Percentiles rank a stretch among this genome's conserved stretches.
Evolutionary conservation across 2,329 filamentous ascomycete species (phyloP).

Genomic region (Aspergillus sojae): DNA sequence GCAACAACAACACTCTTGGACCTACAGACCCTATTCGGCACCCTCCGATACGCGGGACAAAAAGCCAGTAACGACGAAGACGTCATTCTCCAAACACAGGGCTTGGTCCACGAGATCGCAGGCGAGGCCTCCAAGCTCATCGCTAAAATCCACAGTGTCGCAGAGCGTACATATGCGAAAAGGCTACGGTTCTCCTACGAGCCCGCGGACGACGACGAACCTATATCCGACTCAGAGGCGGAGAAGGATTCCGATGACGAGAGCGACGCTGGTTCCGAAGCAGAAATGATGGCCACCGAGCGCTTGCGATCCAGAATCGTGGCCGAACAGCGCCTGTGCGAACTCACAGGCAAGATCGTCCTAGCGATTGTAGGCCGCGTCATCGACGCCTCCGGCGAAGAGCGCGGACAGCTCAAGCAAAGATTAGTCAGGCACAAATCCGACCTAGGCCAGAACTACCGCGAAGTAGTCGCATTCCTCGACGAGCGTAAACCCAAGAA

Average conservation of each 20-base stretch:
- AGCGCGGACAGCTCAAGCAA: constrained; percentile 66
- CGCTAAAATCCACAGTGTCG: constrained; percentile 73
- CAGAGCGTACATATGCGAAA: constrained; percentile 78
- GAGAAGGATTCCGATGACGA: constrained; percentile 58
- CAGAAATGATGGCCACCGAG: constrained; percentile 48
- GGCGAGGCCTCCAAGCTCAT: constrained; percentile 66
- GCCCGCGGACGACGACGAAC: constrained; percentile 69
- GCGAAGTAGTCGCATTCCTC: constrained; percentile 78
- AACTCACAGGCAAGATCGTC: constrained; percentile 81
- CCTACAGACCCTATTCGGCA: constrained; percentile 76
- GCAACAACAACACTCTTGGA: constrained; percentile 80
- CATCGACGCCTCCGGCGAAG: constrained; percentile 65
- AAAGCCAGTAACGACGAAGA: constrained; percentile 45
- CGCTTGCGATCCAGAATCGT: constrained; percentile 68
- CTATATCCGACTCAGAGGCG: constrained; percentile 64
- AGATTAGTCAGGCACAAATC: constrained; percentile 77
- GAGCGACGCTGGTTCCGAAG: constrained; percentile 32
- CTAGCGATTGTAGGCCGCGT: constrained; percentile 75
- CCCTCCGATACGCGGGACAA: constrained; percentile 60
- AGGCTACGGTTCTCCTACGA: constrained; percentile 53
- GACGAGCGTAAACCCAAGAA: constrained; percentile 63
- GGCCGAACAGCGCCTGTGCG: constrained; percentile 83
- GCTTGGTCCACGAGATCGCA: constrained; percentile 70
- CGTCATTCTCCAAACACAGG: constrained; percentile 58
- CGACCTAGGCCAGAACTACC: constrained; percentile 82